Base-by-base conservation (phyloP, 139 green algal genomes). In the Tetraselmis striata region DNA sequence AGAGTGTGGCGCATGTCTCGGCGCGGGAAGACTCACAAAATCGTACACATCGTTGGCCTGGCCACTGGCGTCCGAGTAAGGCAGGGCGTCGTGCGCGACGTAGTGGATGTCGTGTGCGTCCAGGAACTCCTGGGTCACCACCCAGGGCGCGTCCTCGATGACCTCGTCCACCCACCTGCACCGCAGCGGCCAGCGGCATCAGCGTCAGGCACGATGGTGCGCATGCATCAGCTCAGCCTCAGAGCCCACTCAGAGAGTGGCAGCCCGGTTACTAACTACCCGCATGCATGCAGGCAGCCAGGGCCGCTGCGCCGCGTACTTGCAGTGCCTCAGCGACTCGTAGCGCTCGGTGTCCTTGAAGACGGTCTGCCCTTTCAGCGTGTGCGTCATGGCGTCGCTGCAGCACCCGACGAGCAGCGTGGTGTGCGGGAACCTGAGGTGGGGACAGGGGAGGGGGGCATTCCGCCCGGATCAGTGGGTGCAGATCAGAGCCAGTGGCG, bases 151-250 rank as follows among this genome's bases (percentile, higher is more conserved):
- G 77, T 97, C 87, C 18, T 79, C 79, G 0, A 98, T 31, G 0
- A 98, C 91, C 84, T 98, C 92, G 80, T 98, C 95, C 78, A 98
- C 95, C 95, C 95, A 98, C 82, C 91, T n/a, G n/a, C n/a, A n/a
- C n/a, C n/a, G n/a, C n/a, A n/a, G n/a, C n/a, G n/a, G n/a, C n/a
- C n/a, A n/a, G n/a, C n/a, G n/a, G n/a, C n/a, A n/a, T n/a, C n/a
- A n/a, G n/a, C n/a, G n/a, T n/a, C n/a, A n/a, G n/a, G n/a, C n/a
- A n/a, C n/a, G n/a, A n/a, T n/a, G n/a, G n/a, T n/a, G n/a, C n/a
- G n/a, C n/a, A n/a, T n/a, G n/a, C n/a, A n/a, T n/a, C n/a, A n/a
- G n/a, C n/a, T n/a, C n/a, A n/a, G n/a, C n/a, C n/a, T n/a, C n/a
- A n/a, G n/a, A n/a, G n/a, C n/a, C n/a, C n/a, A n/a, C n/a, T n/a